These are phyloP conservation scores for Wickerhamomyces chaumierensis DNA, from an alignment of 805 yeast species.

Conservation along the genomic window DNA sequence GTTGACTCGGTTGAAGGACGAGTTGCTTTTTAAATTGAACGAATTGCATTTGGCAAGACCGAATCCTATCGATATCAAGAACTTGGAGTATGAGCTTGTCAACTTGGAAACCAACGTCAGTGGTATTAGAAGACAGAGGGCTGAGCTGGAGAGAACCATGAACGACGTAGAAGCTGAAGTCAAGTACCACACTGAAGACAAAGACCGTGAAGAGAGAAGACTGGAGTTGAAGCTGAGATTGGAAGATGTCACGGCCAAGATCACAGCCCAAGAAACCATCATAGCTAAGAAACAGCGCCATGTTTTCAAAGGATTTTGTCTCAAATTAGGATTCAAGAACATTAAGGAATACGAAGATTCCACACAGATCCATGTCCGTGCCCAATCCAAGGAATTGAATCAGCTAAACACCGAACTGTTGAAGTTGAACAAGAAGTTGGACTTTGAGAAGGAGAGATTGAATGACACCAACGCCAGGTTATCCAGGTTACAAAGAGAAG, in stretches of 20 bases:
- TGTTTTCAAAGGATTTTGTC: conserved; percentile 45
- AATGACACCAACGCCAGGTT: conserved; percentile 39
- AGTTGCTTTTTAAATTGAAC: conserved; percentile 33
- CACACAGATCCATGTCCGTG: conserved; percentile 48
- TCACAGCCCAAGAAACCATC: conserved; percentile 18
- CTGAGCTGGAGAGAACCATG: conserved; percentile 32
- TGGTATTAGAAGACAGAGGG: conserved; percentile 30
- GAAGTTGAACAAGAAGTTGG: conserved; percentile 46
- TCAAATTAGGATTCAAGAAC: conserved; percentile 36
- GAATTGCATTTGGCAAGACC: conserved; percentile 35
- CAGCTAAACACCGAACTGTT: conserved; percentile 51
- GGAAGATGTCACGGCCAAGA: conserved; percentile 12
- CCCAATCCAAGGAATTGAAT: conserved; percentile 48
- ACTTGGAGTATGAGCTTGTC: conserved; percentile 44
- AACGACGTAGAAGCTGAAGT: conserved; percentile 39
- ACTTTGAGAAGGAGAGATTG: conserved; percentile 53
- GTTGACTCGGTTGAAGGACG: conserved; percentile 37
- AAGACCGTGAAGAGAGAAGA: conserved; percentile 20
- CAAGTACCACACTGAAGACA: conserved; percentile 30
- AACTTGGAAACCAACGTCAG: conserved; percentile 35
- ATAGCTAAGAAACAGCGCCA: conserved; percentile 28
- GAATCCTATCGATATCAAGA: conserved; percentile 44
- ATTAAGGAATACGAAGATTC: conserved; percentile 62
- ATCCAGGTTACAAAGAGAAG: conserved; percentile 28
- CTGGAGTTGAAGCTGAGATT: conserved; percentile 16